Evolutionary conservation across 768 basidiomycete species (phyloP).

Genomic region (Leccinellum luteum): DNA sequence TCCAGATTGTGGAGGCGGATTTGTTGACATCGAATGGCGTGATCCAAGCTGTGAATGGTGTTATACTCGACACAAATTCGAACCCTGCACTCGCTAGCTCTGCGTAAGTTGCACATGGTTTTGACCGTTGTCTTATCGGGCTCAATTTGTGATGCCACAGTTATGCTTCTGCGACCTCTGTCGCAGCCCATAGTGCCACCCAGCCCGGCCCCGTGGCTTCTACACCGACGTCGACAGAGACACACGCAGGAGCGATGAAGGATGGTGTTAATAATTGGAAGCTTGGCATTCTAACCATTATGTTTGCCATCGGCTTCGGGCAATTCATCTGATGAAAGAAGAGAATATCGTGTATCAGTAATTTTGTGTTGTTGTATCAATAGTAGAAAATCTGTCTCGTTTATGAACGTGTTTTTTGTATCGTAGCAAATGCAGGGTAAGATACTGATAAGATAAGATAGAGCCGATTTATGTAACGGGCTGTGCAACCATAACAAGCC

Average conservation of each 20-base stretch:
- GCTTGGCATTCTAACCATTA: background rate
- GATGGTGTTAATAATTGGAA: background rate
- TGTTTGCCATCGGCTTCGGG: constrained; percentile 1
- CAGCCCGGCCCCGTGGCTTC: constrained; percentile 43
- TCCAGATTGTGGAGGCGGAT: constrained; percentile 56
- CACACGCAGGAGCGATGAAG: background rate
- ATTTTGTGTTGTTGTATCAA: background rate
- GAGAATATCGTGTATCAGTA: background rate
- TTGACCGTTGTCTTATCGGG: background rate
- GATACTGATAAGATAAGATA: constrained; percentile 19
- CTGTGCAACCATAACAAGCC: constrained; percentile 12
- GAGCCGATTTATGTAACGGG: background rate
- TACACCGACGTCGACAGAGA: background rate
- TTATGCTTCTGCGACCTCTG: constrained; percentile 48
- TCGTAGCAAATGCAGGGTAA: no score
- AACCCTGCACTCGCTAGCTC: constrained; percentile 46
- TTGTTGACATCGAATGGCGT: constrained; percentile 67
- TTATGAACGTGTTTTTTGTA: background rate
- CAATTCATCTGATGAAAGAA: constrained; percentile 11
- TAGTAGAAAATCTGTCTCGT: background rate
- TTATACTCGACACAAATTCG: constrained; percentile 45
- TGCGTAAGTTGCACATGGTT: constrained; percentile 43
- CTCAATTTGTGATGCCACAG: constrained; percentile 18
- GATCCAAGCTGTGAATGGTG: constrained; percentile 56
- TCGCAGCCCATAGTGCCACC: constrained; percentile 34